Base-by-base conservation (phyloP, 805 yeast genomes). In the Tetrapisispora phaffii region DNA sequence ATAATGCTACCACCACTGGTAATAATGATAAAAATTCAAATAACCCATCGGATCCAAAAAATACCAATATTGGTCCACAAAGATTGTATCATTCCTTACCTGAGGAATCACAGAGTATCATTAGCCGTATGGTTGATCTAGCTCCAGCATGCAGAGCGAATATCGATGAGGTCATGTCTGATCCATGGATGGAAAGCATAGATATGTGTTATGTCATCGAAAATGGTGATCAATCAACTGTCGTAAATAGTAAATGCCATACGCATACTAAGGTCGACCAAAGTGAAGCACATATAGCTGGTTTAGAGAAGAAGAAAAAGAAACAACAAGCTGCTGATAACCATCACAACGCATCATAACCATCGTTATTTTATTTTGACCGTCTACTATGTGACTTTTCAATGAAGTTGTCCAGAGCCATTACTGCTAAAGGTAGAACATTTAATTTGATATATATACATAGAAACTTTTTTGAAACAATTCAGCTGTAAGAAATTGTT, bases 281-380 rank as follows among this genome's bases (percentile, higher is more conserved):
- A 61, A 80, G 86, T 48, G 95, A 86, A 55, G 97, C 97, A 0
- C 97, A 89, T 63, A 89, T 89, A 67, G 96, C 97, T 10, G 82
- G 89, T 47, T 74, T 89, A 52, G 97, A 89, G 60, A 85, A 80
- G 71, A 85, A 80, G 60, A 89, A 85, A 68, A 76, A 42, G 74
- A 39, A 50, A 52, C 45, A 52, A 50, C 36, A 43, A 40, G 29
- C 41, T 19, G 28, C 41, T 2, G 33, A 34, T 9, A 29, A 36
- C 3, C 39, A 36, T 16, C n/a, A 15, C 13, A 36, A 23, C 16
- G 29, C 12, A 19, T 32, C 20, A 32, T 32, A 32, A 17, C 10
- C 4, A n/a, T 4, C 6, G 13, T 6, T 10, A 12, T 28, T 3
- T 12, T 12, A 28, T n/a, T 28, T 12, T 12, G 6, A 28, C 4